phyloP scores from a whole-genome alignment of 2,329 filamentous ascomycete species.

The Trichoderma koningiopsis region DNA sequence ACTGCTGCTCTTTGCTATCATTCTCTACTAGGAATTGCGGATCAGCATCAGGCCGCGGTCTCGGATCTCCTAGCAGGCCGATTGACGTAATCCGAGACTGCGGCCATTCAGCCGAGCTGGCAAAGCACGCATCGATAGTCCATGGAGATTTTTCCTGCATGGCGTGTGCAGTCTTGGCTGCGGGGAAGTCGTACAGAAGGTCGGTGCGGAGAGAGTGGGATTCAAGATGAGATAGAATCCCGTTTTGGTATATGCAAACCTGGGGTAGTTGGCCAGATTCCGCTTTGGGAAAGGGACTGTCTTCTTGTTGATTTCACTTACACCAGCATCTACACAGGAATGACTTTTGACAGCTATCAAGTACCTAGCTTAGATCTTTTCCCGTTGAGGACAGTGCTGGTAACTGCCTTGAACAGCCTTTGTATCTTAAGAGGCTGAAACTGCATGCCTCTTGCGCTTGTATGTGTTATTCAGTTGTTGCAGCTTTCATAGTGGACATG shows the following conservation, averaged over 20 bases:
- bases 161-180: constrained; percentile 5
- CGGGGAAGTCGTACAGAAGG: not conserved
- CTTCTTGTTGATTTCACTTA: not conserved
- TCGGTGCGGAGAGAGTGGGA: constrained; percentile 5
- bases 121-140: not conserved
- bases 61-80: not conserved
- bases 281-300: not conserved
- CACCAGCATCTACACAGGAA: not conserved
- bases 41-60: not conserved
- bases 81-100: not conserved
- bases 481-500: too few relatives aligned
- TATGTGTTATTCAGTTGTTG: too few relatives aligned
- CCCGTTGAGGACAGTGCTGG: too few relatives aligned
- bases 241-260: not conserved
- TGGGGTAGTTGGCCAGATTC: not conserved
- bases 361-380: too few relatives aligned
- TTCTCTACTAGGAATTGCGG: too few relatives aligned
- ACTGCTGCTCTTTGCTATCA: not conserved
- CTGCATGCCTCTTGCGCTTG: too few relatives aligned
- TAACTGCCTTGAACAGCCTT: too few relatives aligned
- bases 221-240: not conserved
- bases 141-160: not conserved
- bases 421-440: too few relatives aligned
- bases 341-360: not conserved
- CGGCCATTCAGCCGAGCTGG: constrained; percentile 1